Conservation (phyloP, 1,284 basidiomycete species). For the Laetiporus sulphureus region DNA sequence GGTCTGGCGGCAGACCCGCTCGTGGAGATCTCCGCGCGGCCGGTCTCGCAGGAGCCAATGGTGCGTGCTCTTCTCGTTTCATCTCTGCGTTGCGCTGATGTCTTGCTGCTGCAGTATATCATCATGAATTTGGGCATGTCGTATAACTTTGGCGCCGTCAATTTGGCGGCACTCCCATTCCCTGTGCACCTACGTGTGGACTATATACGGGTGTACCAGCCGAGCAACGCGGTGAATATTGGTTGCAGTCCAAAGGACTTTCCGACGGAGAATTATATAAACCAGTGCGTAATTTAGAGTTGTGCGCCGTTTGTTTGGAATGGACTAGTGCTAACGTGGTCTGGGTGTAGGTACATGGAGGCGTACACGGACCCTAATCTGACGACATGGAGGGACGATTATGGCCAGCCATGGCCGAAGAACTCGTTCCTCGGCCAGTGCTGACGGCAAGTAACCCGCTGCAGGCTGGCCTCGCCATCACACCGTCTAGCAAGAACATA, state of each 20-base stretch:
- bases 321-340: not conserved
- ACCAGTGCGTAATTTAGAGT: constrained; percentile 9
- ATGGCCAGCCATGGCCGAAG: constrained; percentile 28
- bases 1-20: constrained; percentile 48
- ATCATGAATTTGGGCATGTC: constrained; percentile 52
- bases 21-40: constrained; percentile 48
- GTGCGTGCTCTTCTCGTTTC: constrained; percentile 23
- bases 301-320: not conserved
- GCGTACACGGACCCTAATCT: constrained; percentile 34
- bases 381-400: constrained; percentile 33
- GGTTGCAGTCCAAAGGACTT: constrained; percentile 49
- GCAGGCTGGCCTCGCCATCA: no score
- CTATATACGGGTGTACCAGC: constrained; percentile 54
- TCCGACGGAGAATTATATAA: constrained; percentile 50
- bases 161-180: constrained; percentile 35
- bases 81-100: not conserved
- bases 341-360: constrained; percentile 24
- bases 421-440: constrained; percentile 26
- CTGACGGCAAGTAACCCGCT: no score
- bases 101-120: constrained; percentile 31
- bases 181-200: constrained; percentile 48
- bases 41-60: constrained; percentile 62
- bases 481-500: no score
- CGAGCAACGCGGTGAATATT: constrained; percentile 36
- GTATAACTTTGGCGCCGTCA: constrained; percentile 44